Base-by-base conservation (phyloP, 1,284 basidiomycete genomes). In the Ustilago nuda region DNA sequence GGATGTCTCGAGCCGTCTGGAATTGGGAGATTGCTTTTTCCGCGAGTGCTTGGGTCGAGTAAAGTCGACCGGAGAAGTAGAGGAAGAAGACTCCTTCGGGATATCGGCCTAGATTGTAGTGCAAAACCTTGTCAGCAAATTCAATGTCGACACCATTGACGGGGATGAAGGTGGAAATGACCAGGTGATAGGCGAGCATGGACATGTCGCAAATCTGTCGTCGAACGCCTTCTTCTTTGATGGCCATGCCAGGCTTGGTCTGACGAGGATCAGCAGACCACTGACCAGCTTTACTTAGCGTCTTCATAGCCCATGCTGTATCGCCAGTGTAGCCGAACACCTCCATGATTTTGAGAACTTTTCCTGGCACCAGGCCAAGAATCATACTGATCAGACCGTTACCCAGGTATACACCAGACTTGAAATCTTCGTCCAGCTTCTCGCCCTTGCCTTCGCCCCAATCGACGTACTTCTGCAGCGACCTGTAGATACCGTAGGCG, bases 331-430 rank as follows among this genome's bases (percentile, higher is more conserved):
- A 85, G 13, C 84, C 84, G 61, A 85, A 84, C 52, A 84, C 76
- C 58, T 84, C 82, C 84, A 85, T 85, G 64, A 85, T 80, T 72
- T 83, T 84, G 50, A 85, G 72, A 36, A 85, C 79, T 56, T 83
- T 85, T 41, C 80, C 71, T 4, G 84, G 84, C 15, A 85, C 76
- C 2, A 85, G 76, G 32, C 84, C 84, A 27, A 85, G 69, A 33
- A 85, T 83, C 76, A 85, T 78, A 51, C 80, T 83, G 59, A 85
- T 85, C 50, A 84, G 48, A 36, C 84, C 84, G 46, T 79, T 81
- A 45, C 84, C 84, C n/a, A 85, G 74, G 62, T 77, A 83, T 39
- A 85, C 82, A 54, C 84, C 84, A 8, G 76, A 78, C 15, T 81
- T 78, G 78, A 85, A 85, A 61, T 85, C 82, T 45, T 83, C 79